Percentiles rank a stretch among this genome's conserved stretches.
Evolutionary conservation across 306 rosid genomes (phyloP).

Genomic region (Citrullus mucosospermus): DNA sequence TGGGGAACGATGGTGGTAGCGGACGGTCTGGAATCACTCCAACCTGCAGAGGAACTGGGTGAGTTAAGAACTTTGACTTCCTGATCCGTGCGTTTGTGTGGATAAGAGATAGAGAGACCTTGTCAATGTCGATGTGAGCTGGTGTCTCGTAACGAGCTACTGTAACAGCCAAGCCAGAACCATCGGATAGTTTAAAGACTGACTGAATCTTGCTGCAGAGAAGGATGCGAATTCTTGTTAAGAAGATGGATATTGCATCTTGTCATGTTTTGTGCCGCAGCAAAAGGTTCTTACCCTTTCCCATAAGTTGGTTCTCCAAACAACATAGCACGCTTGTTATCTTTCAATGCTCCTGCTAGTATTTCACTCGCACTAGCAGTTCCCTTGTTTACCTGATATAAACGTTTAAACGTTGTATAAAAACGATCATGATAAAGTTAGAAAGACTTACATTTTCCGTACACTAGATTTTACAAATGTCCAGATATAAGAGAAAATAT

Average conservation of each 20-base stretch:
- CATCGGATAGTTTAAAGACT: slow-evolving; percentile 84
- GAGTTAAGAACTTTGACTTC: neutral
- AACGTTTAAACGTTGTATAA: neutral
- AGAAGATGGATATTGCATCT: neutral
- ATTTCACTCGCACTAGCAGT: slow-evolving; percentile 99
- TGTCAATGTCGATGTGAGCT: slow-evolving; percentile 73
- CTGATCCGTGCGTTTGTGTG: neutral
- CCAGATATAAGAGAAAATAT: neutral
- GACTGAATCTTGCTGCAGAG: slow-evolving; percentile 87
- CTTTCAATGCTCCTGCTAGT: slow-evolving; percentile 92
- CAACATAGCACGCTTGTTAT: slow-evolving; percentile 77
- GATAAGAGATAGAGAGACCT: slow-evolving; percentile 36
- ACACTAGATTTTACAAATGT: neutral
- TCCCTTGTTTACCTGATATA: slow-evolving; percentile 82
- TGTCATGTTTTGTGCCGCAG: slow-evolving; percentile 4
- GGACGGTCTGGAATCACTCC: slow-evolving; percentile 95
- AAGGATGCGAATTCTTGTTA: slow-evolving; percentile 14
- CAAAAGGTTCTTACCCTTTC: slow-evolving; percentile 56
- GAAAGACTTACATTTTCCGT: neutral
- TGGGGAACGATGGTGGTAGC: slow-evolving; percentile 67
- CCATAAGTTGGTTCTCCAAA: slow-evolving; percentile 96
- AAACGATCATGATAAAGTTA: neutral
- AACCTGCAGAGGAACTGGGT: slow-evolving; percentile 27
- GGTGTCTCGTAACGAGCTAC: slow-evolving; percentile 97
- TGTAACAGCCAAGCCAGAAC: slow-evolving; percentile 88